A percentile compares a stretch with the other conserved stretches of the same genome.
These are phyloP conservation scores for Hysterium pulicare DNA, from an alignment of 2,329 filamentous ascomycete genomes.

Conservation along the genomic window DNA sequence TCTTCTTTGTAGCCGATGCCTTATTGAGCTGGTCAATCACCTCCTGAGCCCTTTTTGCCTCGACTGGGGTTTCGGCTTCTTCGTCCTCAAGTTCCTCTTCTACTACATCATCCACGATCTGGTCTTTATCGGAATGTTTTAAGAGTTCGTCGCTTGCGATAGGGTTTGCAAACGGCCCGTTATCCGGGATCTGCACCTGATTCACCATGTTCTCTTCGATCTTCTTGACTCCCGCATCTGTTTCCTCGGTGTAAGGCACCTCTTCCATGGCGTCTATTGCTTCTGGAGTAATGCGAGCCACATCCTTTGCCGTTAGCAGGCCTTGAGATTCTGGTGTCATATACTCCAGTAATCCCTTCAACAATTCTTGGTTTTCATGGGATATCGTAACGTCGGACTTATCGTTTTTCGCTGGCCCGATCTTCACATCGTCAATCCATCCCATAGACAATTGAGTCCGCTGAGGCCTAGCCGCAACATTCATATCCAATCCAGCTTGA, in stretches of 20 bases:
- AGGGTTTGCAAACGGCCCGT: not conserved
- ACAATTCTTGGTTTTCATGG: not conserved
- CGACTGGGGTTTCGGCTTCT: not conserved
- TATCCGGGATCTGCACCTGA: not conserved
- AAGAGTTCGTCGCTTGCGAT: not conserved
- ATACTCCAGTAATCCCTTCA: not conserved
- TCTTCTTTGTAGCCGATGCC: not conserved
- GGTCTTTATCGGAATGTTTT: too few relatives aligned
- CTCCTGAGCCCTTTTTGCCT: too few relatives aligned
- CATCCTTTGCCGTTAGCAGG: not conserved
- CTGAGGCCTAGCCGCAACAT: constrained; percentile 14
- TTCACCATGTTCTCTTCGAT: not conserved
- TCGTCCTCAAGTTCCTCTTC: not conserved
- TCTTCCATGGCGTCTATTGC: not conserved
- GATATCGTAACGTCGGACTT: not conserved
- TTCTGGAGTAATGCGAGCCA: not conserved
- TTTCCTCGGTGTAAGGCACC: not conserved
- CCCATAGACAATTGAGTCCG: not conserved
- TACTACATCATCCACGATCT: not conserved
- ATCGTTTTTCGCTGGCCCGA: constrained; percentile 1
- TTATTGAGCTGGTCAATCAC: not conserved
- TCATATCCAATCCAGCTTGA: constrained; percentile 23
- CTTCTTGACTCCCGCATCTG: not conserved
- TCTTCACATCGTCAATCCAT: not conserved
- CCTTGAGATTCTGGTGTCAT: not conserved